Percentiles rank a stretch among this genome's conserved stretches.
Evolutionary conservation across 202 grass and related monocot species (phyloP).

Genomic region (Schoenoplectus tabernaemontani): DNA sequence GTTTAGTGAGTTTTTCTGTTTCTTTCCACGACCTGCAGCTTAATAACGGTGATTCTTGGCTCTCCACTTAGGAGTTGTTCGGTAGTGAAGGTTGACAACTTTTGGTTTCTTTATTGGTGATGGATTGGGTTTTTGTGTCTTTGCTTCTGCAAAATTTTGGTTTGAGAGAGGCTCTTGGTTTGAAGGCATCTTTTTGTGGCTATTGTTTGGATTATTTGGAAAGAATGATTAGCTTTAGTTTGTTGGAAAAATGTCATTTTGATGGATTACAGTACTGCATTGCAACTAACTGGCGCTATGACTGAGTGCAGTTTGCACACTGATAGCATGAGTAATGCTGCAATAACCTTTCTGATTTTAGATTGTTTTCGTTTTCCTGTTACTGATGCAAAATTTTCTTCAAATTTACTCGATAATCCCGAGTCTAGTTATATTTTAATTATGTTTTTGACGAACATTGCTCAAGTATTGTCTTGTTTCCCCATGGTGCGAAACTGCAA

Average conservation of each 20-base stretch:
- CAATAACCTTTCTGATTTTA: not conserved
- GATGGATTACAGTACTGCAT: not conserved
- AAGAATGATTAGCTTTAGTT: not conserved
- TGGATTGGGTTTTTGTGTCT: not conserved
- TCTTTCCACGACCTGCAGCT: not conserved
- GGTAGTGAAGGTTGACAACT: not conserved
- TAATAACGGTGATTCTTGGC: not conserved
- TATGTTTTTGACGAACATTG: not conserved
- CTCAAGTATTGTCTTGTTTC: not conserved
- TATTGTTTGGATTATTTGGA: not conserved
- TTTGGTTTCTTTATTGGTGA: not conserved
- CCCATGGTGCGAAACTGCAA: no score
- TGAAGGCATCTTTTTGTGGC: not conserved
- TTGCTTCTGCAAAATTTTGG: conserved; percentile 5
- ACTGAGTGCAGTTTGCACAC: not conserved
- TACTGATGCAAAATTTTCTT: not conserved
- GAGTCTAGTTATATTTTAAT: no score
- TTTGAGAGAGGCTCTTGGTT: not conserved
- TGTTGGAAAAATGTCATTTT: not conserved
- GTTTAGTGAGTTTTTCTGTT: conserved; percentile 5
- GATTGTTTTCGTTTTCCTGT: not conserved
- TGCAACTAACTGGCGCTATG: not conserved
- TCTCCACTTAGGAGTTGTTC: not conserved
- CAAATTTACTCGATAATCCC: not conserved
- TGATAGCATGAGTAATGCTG: not conserved